These are phyloP conservation scores for Casuarina glauca DNA, from an alignment of 306 rosid genomes.

Conservation along the genomic window DNA sequence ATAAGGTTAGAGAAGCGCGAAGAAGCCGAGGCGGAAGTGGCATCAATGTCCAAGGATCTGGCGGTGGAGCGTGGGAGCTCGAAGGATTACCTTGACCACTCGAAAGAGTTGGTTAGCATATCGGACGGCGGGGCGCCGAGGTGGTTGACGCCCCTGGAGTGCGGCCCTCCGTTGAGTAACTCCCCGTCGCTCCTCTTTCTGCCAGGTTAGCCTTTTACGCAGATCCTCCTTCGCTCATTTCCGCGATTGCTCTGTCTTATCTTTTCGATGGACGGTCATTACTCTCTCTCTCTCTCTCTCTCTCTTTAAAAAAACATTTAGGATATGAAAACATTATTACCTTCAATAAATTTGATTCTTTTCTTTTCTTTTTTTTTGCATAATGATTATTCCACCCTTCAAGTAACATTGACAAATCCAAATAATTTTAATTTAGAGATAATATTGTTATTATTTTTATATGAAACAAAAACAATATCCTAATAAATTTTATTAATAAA, in stretches of 20 bases:
- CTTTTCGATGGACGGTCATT: no score
- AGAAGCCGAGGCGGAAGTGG: slow-evolving; percentile 5
- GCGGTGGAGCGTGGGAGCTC: slow-evolving; percentile 21
- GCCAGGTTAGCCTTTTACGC: slow-evolving; percentile 52
- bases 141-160: slow-evolving; percentile 81
- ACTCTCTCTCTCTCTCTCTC: no score
- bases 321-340: no score
- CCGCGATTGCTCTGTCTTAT: not conserved
- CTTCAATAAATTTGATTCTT: no score
- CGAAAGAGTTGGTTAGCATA: slow-evolving; percentile 39
- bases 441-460: no score
- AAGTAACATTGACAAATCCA: no score
- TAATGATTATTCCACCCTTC: no score
- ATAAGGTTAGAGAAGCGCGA: slow-evolving; percentile 13
- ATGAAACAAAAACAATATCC: no score
- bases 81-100: slow-evolving; percentile 49
- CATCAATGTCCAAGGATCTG: not conserved
- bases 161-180: slow-evolving; percentile 41
- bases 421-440: no score
- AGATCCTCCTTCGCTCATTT: not conserved
- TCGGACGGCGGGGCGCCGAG: slow-evolving; percentile 74
- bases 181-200: slow-evolving; percentile 72
- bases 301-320: no score
- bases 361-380: no score
- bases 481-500: no score